Conservation (phyloP, 2,329 filamentous ascomycete species). For the Calonectria pseudoreteaudii region DNA sequence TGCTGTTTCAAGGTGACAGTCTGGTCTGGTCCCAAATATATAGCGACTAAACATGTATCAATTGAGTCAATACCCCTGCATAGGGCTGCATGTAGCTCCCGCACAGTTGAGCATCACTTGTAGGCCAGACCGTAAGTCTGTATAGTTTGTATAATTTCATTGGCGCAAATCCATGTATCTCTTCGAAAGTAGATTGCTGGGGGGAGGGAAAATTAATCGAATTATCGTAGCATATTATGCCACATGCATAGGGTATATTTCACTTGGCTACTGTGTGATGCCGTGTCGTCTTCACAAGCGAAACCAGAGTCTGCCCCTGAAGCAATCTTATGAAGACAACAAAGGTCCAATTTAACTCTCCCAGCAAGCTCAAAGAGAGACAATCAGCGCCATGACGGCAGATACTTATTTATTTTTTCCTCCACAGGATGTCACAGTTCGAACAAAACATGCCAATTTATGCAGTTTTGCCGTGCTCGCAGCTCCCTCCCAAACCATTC, state of each 20-base stretch:
- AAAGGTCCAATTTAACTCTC: background rate
- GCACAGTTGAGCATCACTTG: background rate
- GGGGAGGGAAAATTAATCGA: background rate
- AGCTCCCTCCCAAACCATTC: background rate
- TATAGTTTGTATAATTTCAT: background rate
- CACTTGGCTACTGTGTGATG: background rate
- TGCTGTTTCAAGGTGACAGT: background rate
- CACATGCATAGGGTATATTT: background rate
- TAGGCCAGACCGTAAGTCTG: background rate
- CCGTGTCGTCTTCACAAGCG: background rate
- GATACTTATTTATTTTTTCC: background rate
- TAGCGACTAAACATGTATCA: background rate
- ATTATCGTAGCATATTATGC: background rate
- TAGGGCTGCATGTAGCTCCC: background rate
- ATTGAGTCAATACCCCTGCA: slow-evolving; percentile 4
- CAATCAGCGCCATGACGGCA: background rate
- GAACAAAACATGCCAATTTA: background rate
- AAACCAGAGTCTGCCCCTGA: background rate
- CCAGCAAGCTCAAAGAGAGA: background rate
- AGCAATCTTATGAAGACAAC: background rate
- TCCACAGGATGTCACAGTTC: background rate
- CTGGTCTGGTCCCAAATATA: background rate
- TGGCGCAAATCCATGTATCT: background rate
- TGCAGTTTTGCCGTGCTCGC: background rate
- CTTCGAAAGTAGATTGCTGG: background rate